Base-by-base conservation (phyloP, 805 yeast genomes). In the Candida saitoana region DNA sequence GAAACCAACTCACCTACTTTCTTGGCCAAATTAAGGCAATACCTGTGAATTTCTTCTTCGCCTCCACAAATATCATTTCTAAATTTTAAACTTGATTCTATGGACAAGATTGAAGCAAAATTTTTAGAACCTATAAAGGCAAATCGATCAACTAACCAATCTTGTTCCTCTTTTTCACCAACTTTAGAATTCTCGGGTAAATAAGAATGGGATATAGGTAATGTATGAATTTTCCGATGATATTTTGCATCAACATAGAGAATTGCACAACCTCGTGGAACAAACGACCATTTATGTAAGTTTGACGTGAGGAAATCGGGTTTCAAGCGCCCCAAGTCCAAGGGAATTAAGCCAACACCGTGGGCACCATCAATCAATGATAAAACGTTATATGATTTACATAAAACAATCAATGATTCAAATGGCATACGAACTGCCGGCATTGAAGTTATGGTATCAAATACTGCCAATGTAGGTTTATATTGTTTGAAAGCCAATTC, bases 331-430 rank as follows among this genome's bases (percentile, higher is more conserved):
- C 56, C 59, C 27, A 79, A 49, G 36, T 69, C 62, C n/a, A 76
- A 41, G 7, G 73, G 72, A 22, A 76, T 50, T 41, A 71, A 60
- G 0, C 91, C 91, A 27, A 78, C 67, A 1, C 79, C 74, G 54
- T 84, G 91, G 4, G 90, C 91, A 11, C 84, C 91, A 56, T 84
- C 91, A 18, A 84, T 71, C 34, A 81, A 59, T 3, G 86, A 76
- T 36, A 80, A 46, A 3, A 77, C 75, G 11, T 61, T 57, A 37
- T 76, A 59, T 38, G 73, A 57, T 11, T 61, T 56, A 47, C 87
- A 78, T 33, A 76, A 50, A 5, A 55, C 46, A 3, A 70, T 64
- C 36, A 84, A 48, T 39, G 64, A 54, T 45, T 71, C 70, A 56
- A 70, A 83, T 1, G 93, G 91, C 20, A 82, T 49, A 17, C 58